These are phyloP conservation scores for Colletotrichum agaves DNA, from an alignment of 2,329 filamentous ascomycete species.

Conservation along the genomic window DNA sequence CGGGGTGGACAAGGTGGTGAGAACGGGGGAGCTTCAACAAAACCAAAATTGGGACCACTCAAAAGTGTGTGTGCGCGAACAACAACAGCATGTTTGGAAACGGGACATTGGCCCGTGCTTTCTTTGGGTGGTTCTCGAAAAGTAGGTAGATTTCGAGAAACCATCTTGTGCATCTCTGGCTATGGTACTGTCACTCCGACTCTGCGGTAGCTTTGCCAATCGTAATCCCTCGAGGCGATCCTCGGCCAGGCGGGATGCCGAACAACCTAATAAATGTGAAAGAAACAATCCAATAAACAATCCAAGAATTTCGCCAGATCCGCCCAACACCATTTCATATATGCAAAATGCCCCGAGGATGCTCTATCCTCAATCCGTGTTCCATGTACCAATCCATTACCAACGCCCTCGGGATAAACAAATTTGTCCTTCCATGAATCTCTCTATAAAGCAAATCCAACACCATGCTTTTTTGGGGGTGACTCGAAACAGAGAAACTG, in stretches of 20 bases:
- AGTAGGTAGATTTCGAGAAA: too few relatives aligned
- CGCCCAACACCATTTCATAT: slow-evolving; percentile 34
- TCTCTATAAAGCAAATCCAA: slow-evolving; percentile 35
- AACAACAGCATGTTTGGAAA: slow-evolving; percentile 10
- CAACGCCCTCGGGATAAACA: slow-evolving; percentile 34
- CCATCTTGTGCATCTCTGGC: too few relatives aligned
- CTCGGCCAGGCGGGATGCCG: slow-evolving; percentile 15
- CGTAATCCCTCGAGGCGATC: not conserved
- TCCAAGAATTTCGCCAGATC: slow-evolving; percentile 24
- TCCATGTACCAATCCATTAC: slow-evolving; percentile 36
- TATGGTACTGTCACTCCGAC: too few relatives aligned
- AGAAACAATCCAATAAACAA: not conserved
- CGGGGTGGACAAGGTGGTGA: not conserved
- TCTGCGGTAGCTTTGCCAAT: too few relatives aligned
- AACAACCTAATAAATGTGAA: slow-evolving; percentile 3
- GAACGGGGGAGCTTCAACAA: slow-evolving; percentile 9
- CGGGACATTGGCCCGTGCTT: slow-evolving; percentile 13
- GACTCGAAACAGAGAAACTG: slow-evolving; percentile 35
- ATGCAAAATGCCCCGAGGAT: slow-evolving; percentile 37
- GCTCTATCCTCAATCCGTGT: slow-evolving; percentile 32
- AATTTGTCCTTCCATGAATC: slow-evolving; percentile 23
- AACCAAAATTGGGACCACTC: not conserved
- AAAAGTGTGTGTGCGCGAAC: not conserved
- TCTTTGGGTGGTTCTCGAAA: not conserved
- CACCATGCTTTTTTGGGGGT: slow-evolving; percentile 37